Conservation (phyloP, 208 protist genomes). For the Porcisia deanei region DNA sequence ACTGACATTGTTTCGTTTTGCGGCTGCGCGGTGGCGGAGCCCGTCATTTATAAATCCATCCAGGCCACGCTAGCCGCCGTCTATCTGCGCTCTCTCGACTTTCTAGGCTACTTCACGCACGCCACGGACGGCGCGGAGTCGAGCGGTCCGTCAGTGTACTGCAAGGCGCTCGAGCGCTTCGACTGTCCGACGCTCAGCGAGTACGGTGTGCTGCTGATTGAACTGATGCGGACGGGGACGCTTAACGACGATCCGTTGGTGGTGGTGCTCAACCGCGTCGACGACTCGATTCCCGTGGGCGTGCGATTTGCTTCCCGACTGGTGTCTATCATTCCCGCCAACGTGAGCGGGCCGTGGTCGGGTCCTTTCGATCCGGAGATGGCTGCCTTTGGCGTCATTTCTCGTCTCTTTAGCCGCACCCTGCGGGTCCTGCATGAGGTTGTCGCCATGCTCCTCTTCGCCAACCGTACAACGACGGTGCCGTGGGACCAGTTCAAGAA, state of each 20-base stretch:
- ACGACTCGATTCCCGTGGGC: constrained; percentile 26
- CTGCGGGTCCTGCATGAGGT: constrained; percentile 79
- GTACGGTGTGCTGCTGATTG: constrained; percentile 86
- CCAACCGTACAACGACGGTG: constrained; percentile 41
- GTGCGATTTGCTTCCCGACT: constrained; percentile 75
- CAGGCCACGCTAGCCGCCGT: constrained; percentile 53
- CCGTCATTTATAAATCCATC: constrained; percentile 34
- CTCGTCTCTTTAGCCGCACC: constrained; percentile 66
- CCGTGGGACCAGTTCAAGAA: constrained; percentile 52
- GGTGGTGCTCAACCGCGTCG: constrained; percentile 30
- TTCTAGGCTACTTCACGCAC: constrained; percentile 92
- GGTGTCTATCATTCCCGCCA: constrained; percentile 84
- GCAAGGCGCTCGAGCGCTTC: constrained; percentile 61
- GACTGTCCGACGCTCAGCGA: constrained; percentile 75
- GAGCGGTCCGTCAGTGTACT: constrained; percentile 65
- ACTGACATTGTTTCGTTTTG: constrained; percentile 60
- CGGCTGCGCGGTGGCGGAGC: constrained; percentile 30
- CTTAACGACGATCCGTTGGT: constrained; percentile 53
- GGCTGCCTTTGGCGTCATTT: constrained; percentile 77
- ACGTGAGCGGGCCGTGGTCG: constrained; percentile 61
- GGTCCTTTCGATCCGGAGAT: constrained; percentile 85
- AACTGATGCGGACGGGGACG: constrained; percentile 71
- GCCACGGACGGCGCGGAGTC: constrained; percentile 39
- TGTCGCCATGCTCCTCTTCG: constrained; percentile 62
- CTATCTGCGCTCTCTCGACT: constrained; percentile 84